Conservation (phyloP, 208 protist genomes). For the Naegleria lovaniensis region DNA sequence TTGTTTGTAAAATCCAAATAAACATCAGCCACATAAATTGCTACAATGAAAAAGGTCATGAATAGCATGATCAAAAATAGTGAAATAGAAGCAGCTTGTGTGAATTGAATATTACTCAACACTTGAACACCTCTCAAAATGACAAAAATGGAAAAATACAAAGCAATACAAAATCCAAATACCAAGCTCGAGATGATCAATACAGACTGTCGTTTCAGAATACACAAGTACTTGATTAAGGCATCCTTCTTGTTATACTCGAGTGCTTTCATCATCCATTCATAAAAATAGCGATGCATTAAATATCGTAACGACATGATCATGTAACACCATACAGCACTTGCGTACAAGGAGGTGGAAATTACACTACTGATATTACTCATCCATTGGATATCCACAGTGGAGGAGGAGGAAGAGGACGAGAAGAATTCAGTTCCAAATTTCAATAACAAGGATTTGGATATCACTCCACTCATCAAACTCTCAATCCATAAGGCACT, state of each 20-base stretch:
- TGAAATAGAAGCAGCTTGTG: background rate
- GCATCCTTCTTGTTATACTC: background rate
- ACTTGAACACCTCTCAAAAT: background rate
- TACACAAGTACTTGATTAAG: background rate
- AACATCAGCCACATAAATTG: background rate
- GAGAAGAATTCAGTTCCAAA: too few relatives aligned
- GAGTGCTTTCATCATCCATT: background rate
- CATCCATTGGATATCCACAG: too few relatives aligned
- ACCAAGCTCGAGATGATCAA: background rate
- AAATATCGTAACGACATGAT: background rate
- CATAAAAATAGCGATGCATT: background rate
- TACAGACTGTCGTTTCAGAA: background rate
- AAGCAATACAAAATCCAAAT: background rate
- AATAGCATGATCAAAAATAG: background rate
- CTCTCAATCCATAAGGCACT: background rate
- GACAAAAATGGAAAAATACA: background rate
- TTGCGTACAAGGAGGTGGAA: background rate
- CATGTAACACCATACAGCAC: background rate
- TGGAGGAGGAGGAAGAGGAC: too few relatives aligned
- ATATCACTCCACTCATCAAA: background rate
- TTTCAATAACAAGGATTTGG: background rate
- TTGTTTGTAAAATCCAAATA: background rate
- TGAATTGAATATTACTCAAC: background rate
- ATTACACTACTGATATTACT: background rate
- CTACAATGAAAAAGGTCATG: background rate